A percentile compares a stretch with the other conserved stretches of the same genome.
These are phyloP conservation scores for Blastobotrys persicus DNA, from an alignment of 1,139 yeast genomes.

Conservation along the genomic window DNA sequence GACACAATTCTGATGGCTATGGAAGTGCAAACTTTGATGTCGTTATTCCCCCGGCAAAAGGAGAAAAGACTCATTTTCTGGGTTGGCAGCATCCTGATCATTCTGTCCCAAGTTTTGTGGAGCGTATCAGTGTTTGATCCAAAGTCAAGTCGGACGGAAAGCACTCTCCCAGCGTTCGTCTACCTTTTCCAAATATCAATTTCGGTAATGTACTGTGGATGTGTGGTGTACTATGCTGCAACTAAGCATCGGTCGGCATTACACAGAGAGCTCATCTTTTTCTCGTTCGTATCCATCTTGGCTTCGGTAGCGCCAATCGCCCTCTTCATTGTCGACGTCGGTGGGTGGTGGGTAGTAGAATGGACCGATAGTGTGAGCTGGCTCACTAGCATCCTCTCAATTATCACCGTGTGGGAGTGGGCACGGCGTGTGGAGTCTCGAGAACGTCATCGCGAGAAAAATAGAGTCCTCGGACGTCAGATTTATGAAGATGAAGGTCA, in stretches of 20 bases:
- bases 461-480: constrained; percentile 72
- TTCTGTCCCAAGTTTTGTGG: constrained; percentile 67
- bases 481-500: constrained; percentile 63
- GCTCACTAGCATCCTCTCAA: constrained; percentile 63
- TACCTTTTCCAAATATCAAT: constrained; percentile 75
- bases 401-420: constrained; percentile 86
- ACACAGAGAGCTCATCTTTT: constrained; percentile 47
- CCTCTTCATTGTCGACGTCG: constrained; percentile 72
- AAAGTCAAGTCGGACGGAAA: constrained; percentile 43
- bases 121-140: constrained; percentile 57
- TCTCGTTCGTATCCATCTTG: constrained; percentile 55
- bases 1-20: constrained; percentile 62
- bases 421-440: constrained; percentile 59
- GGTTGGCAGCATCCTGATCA: constrained; percentile 56
- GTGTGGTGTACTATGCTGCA: constrained; percentile 58
- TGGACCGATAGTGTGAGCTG: constrained; percentile 71
- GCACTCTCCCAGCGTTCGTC: constrained; percentile 73
- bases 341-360: constrained; percentile 70
- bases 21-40: constrained; percentile 73
- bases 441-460: constrained; percentile 60
- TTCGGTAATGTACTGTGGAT: constrained; percentile 67
- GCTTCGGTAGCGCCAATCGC: constrained; percentile 58
- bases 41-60: constrained; percentile 64
- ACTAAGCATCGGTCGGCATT: constrained; percentile 53
- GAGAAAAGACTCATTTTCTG: constrained; percentile 67